Percentiles rank a stretch among this genome's conserved stretches.
Evolutionary conservation across 2,329 filamentous ascomycete genomes (phyloP).

Genomic region (Exophiala dermatitidis): DNA sequence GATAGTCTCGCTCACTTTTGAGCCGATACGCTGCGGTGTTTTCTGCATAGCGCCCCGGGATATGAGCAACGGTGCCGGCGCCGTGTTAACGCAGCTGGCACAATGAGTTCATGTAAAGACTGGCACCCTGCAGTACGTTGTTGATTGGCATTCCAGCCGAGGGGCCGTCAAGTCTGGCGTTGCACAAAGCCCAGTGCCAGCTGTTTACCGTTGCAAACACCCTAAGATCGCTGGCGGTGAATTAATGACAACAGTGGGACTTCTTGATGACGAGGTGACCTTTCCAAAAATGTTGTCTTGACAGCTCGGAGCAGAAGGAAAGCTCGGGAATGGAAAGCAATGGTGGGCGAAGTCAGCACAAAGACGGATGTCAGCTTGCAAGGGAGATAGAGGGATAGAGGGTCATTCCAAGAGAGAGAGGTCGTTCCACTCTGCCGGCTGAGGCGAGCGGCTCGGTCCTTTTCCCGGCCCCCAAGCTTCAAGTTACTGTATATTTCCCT

Average conservation of each 20-base stretch:
- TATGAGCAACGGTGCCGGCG: no score
- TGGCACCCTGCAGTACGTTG: no score
- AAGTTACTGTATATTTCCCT: no score
- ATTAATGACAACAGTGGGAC: not conserved
- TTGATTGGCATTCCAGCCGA: no score
- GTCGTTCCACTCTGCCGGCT: not conserved
- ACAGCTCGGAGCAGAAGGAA: not conserved
- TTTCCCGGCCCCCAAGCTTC: not conserved
- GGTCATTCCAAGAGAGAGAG: not conserved
- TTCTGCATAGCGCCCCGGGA: no score
- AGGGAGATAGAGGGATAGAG: not conserved
- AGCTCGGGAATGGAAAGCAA: not conserved
- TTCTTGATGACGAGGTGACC: not conserved
- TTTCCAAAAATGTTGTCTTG: not conserved
- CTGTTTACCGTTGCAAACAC: no score
- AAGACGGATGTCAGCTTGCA: no score
- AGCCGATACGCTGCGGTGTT: constrained; percentile 16
- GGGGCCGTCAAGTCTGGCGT: no score
- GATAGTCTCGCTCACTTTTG: constrained; percentile 27
- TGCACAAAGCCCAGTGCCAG: no score
- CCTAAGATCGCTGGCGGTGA: no score
- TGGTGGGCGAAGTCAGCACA: not conserved
- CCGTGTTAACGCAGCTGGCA: no score
- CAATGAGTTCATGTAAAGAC: no score
- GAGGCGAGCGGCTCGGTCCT: not conserved